These are phyloP conservation scores for Shiraia bambusicola DNA, from an alignment of 2,329 filamentous ascomycete genomes.

Conservation along the genomic window DNA sequence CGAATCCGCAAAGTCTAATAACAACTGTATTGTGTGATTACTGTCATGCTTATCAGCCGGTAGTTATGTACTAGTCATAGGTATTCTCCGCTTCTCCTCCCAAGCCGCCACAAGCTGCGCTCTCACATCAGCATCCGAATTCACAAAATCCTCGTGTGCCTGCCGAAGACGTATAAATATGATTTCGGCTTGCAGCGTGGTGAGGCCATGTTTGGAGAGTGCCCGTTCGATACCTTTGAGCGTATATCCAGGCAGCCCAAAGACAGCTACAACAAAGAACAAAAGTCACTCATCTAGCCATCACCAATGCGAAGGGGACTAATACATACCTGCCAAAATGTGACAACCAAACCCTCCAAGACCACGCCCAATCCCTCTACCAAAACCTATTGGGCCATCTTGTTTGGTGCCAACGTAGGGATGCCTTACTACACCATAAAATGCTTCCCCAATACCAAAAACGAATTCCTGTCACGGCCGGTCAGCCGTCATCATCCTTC, in stretches of 20 bases:
- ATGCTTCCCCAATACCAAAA: conserved; percentile 72
- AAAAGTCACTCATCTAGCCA: background rate
- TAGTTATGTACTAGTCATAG: too few relatives aligned
- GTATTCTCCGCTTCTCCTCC: conserved; percentile 3
- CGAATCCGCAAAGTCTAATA: too few relatives aligned
- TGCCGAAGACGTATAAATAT: conserved; percentile 7
- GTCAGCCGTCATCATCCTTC: background rate
- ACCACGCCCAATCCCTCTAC: conserved; percentile 36
- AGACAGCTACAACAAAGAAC: background rate
- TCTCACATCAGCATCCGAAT: background rate
- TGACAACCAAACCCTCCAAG: conserved; percentile 12
- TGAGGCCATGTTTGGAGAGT: conserved; percentile 3
- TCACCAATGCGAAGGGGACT: background rate
- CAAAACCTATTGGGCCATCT: conserved; percentile 62
- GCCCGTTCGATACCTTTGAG: conserved; percentile 7
- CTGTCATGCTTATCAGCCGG: too few relatives aligned
- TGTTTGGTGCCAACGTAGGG: conserved; percentile 66
- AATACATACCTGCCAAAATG: conserved; percentile 8
- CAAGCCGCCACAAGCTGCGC: background rate
- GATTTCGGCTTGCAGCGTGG: conserved; percentile 4
- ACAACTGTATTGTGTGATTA: too few relatives aligned
- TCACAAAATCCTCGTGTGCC: background rate
- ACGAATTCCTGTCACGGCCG: conserved; percentile 59
- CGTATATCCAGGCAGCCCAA: conserved; percentile 22
- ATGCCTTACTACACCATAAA: conserved; percentile 74